Base-by-base conservation (phyloP, 495 filamentous ascomycete species). In the Daldinia concentrica region DNA sequence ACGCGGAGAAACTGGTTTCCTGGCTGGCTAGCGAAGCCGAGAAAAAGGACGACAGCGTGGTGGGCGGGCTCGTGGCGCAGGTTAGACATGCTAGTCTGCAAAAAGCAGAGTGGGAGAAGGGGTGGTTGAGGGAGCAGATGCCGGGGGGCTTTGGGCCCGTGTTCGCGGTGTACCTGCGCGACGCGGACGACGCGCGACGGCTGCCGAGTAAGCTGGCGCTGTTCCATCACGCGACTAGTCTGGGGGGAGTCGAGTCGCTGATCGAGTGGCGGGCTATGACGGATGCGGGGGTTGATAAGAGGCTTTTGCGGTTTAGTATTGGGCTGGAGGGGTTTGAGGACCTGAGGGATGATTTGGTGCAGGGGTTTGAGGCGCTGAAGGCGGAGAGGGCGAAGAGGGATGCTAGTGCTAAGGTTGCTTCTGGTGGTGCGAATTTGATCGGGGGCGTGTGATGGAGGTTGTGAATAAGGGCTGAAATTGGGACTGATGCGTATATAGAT, bases 201-300 rank as follows among this genome's bases (percentile, higher is more conserved):
- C 77, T 99, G 60, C 95, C 95, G 26, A 90, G 90, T 73, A 89
- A 91, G 81, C 77, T 98, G 75, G 66, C 85, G 27, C 86, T 94
- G 58, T 99, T 98, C 83, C 92, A 97, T 70, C 95, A 99, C 85
- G 94, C 95, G 6, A 99, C 95, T 15, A 94, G 91, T 78, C 80
- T 99, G 6, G 95, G 95, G 4, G 93, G 95, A 1, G 93, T 98
- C 9, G 95, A 99, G 87, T 93, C 91, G 71, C 81, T 98, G 85
- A 92, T 99, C 75, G 93, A 95, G 82, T 94, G 92, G 91, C 79
- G 91, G 61, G 87, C 91, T 26, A 95, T 99, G 94, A 89, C 86
- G 60, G 95, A 99, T 84, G 55, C 78, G 14, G 82, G 68, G 9
- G 90, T 93, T 59, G 93, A 97, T 78, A 86, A 83, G 71, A 81